These are phyloP conservation scores for Termitomyces sp. DNA, from an alignment of 768 basidiomycete genomes.

Conservation along the genomic window DNA sequence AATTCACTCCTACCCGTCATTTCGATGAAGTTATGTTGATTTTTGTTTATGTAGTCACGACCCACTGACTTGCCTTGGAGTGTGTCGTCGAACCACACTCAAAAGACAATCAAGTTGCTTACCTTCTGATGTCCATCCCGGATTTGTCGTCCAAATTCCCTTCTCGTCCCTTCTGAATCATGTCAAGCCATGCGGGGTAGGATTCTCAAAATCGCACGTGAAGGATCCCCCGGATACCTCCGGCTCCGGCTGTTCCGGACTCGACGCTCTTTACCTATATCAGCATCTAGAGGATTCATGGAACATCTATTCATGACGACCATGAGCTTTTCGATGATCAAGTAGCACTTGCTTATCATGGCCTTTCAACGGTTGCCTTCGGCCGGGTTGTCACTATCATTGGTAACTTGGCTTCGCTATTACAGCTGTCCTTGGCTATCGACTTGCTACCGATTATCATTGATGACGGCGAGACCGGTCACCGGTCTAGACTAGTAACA, in stretches of 20 bases:
- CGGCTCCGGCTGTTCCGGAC: slow-evolving; percentile 6
- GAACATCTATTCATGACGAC: neutral
- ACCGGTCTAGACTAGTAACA: neutral
- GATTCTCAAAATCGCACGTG: neutral
- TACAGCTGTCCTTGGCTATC: neutral
- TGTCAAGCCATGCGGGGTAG: slow-evolving; percentile 8
- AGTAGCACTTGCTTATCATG: neutral
- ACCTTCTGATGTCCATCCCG: slow-evolving; percentile 1
- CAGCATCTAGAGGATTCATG: neutral
- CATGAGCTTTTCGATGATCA: neutral
- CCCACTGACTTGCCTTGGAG: neutral
- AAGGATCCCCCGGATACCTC: slow-evolving; percentile 10
- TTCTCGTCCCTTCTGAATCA: neutral
- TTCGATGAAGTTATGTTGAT: slow-evolving; percentile 11
- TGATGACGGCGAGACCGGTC: neutral
- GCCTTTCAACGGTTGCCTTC: neutral
- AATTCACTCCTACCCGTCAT: neutral
- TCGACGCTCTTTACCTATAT: neutral
- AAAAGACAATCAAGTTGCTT: neutral
- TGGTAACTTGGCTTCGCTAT: neutral
- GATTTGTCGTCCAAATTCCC: neutral
- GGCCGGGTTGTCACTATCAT: neutral
- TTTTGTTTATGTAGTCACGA: slow-evolving; percentile 9
- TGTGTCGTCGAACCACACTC: neutral
- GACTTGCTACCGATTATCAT: neutral